A percentile compares a stretch with the other conserved stretches of the same genome.
These are phyloP conservation scores for Coprinopsis marcescibilis DNA, from an alignment of 768 basidiomycete species.

Conservation along the genomic window DNA sequence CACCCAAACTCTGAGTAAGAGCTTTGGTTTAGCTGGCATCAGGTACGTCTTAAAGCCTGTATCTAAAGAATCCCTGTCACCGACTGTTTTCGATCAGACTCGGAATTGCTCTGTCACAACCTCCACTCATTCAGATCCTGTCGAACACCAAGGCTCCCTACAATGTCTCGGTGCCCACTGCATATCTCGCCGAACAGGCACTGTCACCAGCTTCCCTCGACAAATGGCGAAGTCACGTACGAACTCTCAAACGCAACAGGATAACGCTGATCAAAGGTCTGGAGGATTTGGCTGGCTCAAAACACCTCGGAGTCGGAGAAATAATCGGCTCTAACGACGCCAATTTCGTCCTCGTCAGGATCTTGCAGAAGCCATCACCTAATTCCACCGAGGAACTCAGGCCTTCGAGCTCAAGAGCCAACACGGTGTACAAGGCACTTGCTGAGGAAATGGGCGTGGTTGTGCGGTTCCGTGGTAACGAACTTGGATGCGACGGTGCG, in stretches of 20 bases:
- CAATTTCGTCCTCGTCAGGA: slow-evolving; percentile 84
- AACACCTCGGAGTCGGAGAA: slow-evolving; percentile 50
- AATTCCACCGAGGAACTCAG: slow-evolving; percentile 10
- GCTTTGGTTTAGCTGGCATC: slow-evolving; percentile 93
- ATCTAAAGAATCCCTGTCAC: background rate
- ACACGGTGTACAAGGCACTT: slow-evolving; percentile 66
- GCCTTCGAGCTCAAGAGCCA: slow-evolving; percentile 39
- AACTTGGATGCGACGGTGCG: slow-evolving; percentile 82
- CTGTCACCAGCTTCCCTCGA: slow-evolving; percentile 60
- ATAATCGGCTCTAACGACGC: slow-evolving; percentile 80
- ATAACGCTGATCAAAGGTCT: slow-evolving; percentile 46
- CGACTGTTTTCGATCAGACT: slow-evolving; percentile 45
- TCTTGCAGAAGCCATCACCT: slow-evolving; percentile 37
- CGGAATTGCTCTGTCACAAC: slow-evolving; percentile 86
- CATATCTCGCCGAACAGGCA: slow-evolving; percentile 73
- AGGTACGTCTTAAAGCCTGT: slow-evolving; percentile 50
- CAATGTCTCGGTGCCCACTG: slow-evolving; percentile 90
- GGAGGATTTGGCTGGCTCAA: slow-evolving; percentile 26
- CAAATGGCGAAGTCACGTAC: slow-evolving; percentile 60
- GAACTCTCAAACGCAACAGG: slow-evolving; percentile 55
- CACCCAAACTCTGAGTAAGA: slow-evolving; percentile 95
- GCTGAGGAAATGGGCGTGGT: slow-evolving; percentile 87
- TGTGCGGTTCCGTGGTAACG: slow-evolving; percentile 82
- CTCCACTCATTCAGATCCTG: slow-evolving; percentile 84
- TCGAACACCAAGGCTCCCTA: slow-evolving; percentile 97